A percentile compares a stretch with the other conserved stretches of the same genome.
Evolutionary conservation across 2,329 filamentous ascomycete species (phyloP).

Genomic region (Coniochaeta sp.): DNA sequence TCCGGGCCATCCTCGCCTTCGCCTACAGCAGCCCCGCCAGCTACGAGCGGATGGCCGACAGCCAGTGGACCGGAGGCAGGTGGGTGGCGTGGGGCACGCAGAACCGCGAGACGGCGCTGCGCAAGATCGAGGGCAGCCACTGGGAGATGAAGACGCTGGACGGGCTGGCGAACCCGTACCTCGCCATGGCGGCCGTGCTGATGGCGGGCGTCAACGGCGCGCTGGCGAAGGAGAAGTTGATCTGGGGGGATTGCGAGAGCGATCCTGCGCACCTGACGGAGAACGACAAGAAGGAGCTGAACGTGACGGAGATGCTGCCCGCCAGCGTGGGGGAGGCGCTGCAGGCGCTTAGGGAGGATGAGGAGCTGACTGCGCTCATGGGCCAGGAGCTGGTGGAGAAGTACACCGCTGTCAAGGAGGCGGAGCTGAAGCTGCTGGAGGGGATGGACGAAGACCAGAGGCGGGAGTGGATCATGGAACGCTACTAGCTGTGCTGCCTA

Average conservation of each 20-base stretch:
- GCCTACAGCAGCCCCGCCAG: slow-evolving; percentile 58
- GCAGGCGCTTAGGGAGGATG: slow-evolving; percentile 39
- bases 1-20: slow-evolving; percentile 62
- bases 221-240: slow-evolving; percentile 30
- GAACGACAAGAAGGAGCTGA: slow-evolving; percentile 40
- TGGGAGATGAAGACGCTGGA: slow-evolving; percentile 80
- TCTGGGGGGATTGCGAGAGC: slow-evolving; percentile 43
- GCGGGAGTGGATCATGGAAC: slow-evolving; percentile 55
- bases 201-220: slow-evolving; percentile 53
- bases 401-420: slow-evolving; percentile 52
- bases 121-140: slow-evolving; percentile 58
- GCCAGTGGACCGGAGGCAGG: slow-evolving; percentile 71
- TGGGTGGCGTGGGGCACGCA: slow-evolving; percentile 78
- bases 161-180: slow-evolving; percentile 71
- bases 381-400: slow-evolving; percentile 43
- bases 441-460: slow-evolving; percentile 40
- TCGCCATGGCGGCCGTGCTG: slow-evolving; percentile 57
- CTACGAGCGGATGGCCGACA: slow-evolving; percentile 61
- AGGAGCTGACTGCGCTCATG: slow-evolving; percentile 36
- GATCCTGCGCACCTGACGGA: slow-evolving; percentile 46
- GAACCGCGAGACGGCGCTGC: slow-evolving; percentile 69
- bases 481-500: too few relatives aligned
- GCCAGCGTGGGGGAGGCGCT: slow-evolving; percentile 47
- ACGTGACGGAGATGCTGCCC: slow-evolving; percentile 49
- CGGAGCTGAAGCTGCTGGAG: slow-evolving; percentile 44